Evolutionary conservation across 345 rosid genomes (phyloP).

Genomic region (Noccaea caerulescens): DNA sequence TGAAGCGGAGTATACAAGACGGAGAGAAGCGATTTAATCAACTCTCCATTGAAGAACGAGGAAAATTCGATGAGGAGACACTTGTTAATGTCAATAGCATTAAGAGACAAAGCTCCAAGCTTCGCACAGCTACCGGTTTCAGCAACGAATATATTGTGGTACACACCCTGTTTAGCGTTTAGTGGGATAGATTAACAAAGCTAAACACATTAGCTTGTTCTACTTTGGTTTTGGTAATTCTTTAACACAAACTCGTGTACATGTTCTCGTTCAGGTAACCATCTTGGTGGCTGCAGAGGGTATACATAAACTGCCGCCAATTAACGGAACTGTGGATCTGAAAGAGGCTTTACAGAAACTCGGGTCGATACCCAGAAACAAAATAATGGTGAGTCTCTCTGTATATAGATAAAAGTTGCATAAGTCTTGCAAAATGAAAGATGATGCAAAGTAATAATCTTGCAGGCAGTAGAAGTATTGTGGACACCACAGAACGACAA

Average conservation of each 20-base stretch:
- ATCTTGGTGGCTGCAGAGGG: conserved; percentile 95
- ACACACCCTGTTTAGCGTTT: conserved; percentile 10
- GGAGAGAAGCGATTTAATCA: conserved; percentile 91
- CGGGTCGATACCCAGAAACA: conserved; percentile 69
- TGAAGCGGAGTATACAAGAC: conserved; percentile 69
- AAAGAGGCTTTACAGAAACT: conserved; percentile 87
- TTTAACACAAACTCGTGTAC: conserved; percentile 8
- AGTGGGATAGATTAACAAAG: neutral
- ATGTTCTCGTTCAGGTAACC: conserved; percentile 58
- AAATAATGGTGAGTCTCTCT: conserved; percentile 60
- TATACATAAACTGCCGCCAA: conserved; percentile 68
- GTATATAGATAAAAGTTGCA: too few species aligned
- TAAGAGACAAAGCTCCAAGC: conserved; percentile 62
- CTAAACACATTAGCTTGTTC: neutral
- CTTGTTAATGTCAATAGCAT: conserved; percentile 88
- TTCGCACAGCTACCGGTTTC: conserved; percentile 64
- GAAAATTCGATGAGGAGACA: conserved; percentile 93
- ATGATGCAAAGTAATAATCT: neutral
- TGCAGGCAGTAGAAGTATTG: conserved; percentile 92
- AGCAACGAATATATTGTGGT: conserved; percentile 95
- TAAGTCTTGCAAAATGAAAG: conserved; percentile 15
- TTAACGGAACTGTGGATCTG: conserved; percentile 69
- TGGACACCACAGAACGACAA: conserved; percentile 96
- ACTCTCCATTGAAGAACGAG: conserved; percentile 96
- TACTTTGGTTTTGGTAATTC: neutral